These are phyloP conservation scores for Globisporangium barbulae DNA, from an alignment of 352 stramenopile species.

Conservation along the genomic window DNA sequence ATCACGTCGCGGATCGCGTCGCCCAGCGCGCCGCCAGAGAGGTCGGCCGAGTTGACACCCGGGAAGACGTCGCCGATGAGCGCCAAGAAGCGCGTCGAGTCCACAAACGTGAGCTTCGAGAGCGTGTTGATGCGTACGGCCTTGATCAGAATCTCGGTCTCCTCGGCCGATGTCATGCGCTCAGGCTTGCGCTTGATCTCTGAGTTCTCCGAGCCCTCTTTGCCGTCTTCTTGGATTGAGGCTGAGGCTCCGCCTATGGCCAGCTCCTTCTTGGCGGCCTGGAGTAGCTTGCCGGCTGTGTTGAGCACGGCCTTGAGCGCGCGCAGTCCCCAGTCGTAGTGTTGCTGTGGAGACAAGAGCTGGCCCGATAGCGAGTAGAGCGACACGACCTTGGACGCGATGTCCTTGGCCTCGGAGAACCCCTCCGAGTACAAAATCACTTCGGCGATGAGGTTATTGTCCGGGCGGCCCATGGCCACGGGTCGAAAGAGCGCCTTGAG, in stretches of 20 bases:
- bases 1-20: constrained; percentile 90
- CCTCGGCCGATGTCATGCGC: constrained; percentile 59
- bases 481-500: constrained; percentile 94
- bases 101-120: constrained; percentile 93
- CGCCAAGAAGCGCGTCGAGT: constrained; percentile 87
- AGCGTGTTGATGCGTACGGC: constrained; percentile 95
- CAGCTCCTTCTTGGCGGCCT: constrained; percentile 72
- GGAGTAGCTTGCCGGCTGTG: constrained; percentile 90
- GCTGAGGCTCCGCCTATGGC: constrained; percentile 12
- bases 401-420: constrained; percentile 87
- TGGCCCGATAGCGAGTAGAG: constrained; percentile 89
- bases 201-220: constrained; percentile 4
- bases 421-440: constrained; percentile 92
- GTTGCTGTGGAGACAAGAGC: constrained; percentile 86
- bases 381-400: constrained; percentile 90
- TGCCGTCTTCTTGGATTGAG: constrained; percentile 15
- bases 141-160: constrained; percentile 94
- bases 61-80: constrained; percentile 94
- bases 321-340: constrained; percentile 94
- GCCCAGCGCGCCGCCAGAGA: constrained; percentile 73
- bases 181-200: constrained; percentile 8
- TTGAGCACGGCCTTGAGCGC: constrained; percentile 94
- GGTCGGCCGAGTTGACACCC: constrained; percentile 77
- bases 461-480: constrained; percentile 89
- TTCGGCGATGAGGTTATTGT: constrained; percentile 94